Percentiles rank a stretch among this genome's conserved stretches.
phyloP scores from a whole-genome alignment of 2,329 filamentous ascomycete genomes.

The Microdochium paspali region DNA sequence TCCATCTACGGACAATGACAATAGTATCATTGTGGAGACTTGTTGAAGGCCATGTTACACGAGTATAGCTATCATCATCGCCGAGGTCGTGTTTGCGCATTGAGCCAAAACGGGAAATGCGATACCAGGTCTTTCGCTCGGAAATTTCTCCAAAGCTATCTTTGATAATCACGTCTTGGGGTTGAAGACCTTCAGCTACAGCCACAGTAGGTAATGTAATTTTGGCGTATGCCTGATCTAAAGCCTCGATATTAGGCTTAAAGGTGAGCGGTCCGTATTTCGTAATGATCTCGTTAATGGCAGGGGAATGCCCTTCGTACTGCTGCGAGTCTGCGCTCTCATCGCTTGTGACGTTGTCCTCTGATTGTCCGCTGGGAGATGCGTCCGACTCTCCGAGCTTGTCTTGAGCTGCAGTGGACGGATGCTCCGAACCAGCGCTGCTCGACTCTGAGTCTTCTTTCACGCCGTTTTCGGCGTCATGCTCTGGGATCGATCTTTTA shows the following conservation, averaged over 20 bases:
- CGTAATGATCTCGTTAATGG: constrained; percentile 12
- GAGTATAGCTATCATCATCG: constrained; percentile 50
- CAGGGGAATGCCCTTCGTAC: constrained; percentile 1
- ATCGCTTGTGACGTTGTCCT: not conserved
- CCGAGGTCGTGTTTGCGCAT: constrained; percentile 45
- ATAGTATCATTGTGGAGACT: constrained; percentile 42
- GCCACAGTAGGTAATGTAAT: constrained; percentile 13
- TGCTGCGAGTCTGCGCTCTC: constrained; percentile 1
- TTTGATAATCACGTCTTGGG: constrained; percentile 27
- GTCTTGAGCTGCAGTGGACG: no score
- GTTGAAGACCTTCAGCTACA: constrained; percentile 2
- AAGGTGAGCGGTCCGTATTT: constrained; percentile 18
- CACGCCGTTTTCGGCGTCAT: no score
- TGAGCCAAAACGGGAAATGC: constrained; percentile 50
- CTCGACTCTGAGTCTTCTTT: no score
- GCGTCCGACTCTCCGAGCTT: no score
- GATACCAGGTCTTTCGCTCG: constrained; percentile 57
- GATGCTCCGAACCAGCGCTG: no score
- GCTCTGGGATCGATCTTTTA: no score
- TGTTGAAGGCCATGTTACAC: constrained; percentile 48
- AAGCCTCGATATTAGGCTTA: constrained; percentile 8
- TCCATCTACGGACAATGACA: constrained; percentile 54
- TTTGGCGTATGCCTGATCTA: constrained; percentile 23
- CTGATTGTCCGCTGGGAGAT: not conserved
- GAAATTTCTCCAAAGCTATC: constrained; percentile 45